phyloP scores from a whole-genome alignment of 2,329 filamentous ascomycete species.

The Hypoxylon sp. region DNA sequence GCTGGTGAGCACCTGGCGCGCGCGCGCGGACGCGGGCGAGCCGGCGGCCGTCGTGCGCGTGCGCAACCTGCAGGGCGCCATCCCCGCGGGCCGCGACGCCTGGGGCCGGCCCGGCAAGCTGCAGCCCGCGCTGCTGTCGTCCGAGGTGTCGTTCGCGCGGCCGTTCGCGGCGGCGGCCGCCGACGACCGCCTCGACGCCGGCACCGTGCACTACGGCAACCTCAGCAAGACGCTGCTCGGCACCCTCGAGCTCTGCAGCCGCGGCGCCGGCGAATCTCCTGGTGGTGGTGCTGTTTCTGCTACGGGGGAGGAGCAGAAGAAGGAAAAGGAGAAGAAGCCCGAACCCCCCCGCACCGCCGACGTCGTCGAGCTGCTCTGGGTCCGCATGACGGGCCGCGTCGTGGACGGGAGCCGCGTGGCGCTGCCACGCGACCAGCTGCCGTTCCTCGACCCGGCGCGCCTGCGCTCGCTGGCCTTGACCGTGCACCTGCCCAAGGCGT shows the following conservation, averaged over 20 bases:
- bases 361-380: constrained; percentile 50
- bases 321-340: too few relatives aligned
- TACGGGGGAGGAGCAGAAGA: too few relatives aligned
- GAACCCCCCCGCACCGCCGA: constrained; percentile 37
- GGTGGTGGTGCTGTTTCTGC: too few relatives aligned
- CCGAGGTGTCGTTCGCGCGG: constrained; percentile 62
- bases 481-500: constrained; percentile 71
- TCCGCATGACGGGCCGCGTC: constrained; percentile 48
- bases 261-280: constrained; percentile 22
- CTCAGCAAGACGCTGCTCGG: constrained; percentile 71
- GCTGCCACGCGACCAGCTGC: constrained; percentile 42
- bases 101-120: constrained; percentile 68
- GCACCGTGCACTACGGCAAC: constrained; percentile 78
- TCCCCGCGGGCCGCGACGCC: constrained; percentile 68
- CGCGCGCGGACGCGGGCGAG: constrained; percentile 52
- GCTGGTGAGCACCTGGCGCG: constrained; percentile 49
- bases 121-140: constrained; percentile 70
- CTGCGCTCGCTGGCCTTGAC: constrained; percentile 60
- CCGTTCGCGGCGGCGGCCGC: constrained; percentile 61
- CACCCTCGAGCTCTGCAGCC: constrained; percentile 49
- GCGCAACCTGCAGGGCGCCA: constrained; percentile 65
- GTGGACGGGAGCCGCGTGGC: constrained; percentile 45
- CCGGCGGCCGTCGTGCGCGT: constrained; percentile 65
- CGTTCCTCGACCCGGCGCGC: constrained; percentile 48
- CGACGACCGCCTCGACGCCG: constrained; percentile 67